Conservation (phyloP, 495 filamentous ascomycete species). For the Tuber microsphaerosporum region DNA sequence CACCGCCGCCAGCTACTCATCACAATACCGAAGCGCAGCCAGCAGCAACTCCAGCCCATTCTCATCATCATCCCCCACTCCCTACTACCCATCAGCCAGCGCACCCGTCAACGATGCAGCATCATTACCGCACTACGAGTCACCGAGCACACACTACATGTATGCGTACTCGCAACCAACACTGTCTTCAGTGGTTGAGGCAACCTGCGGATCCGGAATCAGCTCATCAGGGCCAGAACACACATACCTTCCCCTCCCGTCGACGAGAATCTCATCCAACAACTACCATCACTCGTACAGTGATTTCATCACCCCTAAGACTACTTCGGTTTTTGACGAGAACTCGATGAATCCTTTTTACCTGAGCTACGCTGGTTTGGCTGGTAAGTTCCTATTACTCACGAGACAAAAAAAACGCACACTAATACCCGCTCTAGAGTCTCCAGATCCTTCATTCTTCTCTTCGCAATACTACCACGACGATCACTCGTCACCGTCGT, state of each 20-base stretch:
- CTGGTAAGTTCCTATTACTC: slow-evolving; percentile 46
- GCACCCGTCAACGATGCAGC: slow-evolving; percentile 25
- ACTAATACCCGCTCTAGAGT: slow-evolving; percentile 13
- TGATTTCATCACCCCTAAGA: slow-evolving; percentile 57
- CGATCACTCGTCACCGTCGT: slow-evolving; percentile 30
- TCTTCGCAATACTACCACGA: slow-evolving; percentile 33
- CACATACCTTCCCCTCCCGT: slow-evolving; percentile 61
- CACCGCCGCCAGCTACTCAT: slow-evolving; percentile 31
- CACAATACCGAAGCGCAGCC: slow-evolving; percentile 32
- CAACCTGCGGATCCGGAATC: slow-evolving; percentile 57
- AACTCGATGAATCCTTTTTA: slow-evolving; percentile 68
- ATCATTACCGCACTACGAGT: slow-evolving; percentile 44
- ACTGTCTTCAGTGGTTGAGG: slow-evolving; percentile 36
- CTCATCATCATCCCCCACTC: slow-evolving; percentile 32
- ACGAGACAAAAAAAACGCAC: slow-evolving; percentile 5
- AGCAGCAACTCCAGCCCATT: slow-evolving; percentile 37
- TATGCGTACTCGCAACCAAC: slow-evolving; percentile 34
- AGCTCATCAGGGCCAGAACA: slow-evolving; percentile 58
- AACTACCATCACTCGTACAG: slow-evolving; percentile 51
- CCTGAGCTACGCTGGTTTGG: slow-evolving; percentile 66
- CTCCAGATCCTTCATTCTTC: slow-evolving; percentile 36
- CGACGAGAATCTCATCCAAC: slow-evolving; percentile 57
- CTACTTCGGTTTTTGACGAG: slow-evolving; percentile 53
- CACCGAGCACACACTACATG: slow-evolving; percentile 44
- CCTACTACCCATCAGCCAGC: slow-evolving; percentile 34